These are phyloP conservation scores for Corchorus olitorius DNA, from an alignment of 345 rosid genomes.

Conservation along the genomic window DNA sequence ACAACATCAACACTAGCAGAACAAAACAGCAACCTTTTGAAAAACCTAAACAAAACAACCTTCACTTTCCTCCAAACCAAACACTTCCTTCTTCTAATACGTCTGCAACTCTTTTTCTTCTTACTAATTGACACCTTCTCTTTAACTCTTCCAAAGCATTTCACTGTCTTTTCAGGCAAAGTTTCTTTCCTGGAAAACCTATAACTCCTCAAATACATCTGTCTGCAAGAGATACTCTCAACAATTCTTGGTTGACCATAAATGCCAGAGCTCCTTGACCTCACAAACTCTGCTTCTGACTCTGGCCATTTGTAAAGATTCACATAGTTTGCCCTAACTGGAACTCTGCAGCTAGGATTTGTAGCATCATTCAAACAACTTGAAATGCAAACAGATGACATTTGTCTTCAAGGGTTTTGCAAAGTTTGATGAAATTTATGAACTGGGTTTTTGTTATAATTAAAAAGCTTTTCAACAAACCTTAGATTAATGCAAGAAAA, in stretches of 20 bases:
- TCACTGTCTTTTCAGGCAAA: conserved; percentile 35
- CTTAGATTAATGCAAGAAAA: conserved; percentile 10
- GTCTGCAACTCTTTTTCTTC: conserved; percentile 17
- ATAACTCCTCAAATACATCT: conserved; percentile 54
- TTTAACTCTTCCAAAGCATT: conserved; percentile 33
- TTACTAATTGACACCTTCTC: conserved; percentile 29
- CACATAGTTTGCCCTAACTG: conserved; percentile 27
- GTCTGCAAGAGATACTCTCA: conserved; percentile 50
- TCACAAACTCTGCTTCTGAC: conserved; percentile 26
- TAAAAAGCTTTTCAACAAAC: conserved; percentile 1
- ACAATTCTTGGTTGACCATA: conserved; percentile 28
- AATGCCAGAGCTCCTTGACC: conserved; percentile 21
- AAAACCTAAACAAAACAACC: conserved; percentile 48
- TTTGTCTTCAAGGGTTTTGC: background rate
- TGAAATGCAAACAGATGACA: conserved; percentile 36
- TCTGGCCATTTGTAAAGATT: conserved; percentile 41
- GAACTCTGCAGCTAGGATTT: conserved; percentile 5
- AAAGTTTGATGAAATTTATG: background rate
- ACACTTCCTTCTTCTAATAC: conserved; percentile 35
- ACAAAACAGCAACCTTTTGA: conserved; percentile 45
- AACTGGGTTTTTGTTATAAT: background rate
- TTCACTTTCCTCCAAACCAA: conserved; percentile 52
- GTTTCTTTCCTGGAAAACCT: conserved; percentile 41
- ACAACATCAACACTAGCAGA: conserved; percentile 49
- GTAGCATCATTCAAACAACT: conserved; percentile 27